These are phyloP conservation scores for Achaetomium macrosporum DNA, from an alignment of 2,329 filamentous ascomycete species.

Conservation along the genomic window DNA sequence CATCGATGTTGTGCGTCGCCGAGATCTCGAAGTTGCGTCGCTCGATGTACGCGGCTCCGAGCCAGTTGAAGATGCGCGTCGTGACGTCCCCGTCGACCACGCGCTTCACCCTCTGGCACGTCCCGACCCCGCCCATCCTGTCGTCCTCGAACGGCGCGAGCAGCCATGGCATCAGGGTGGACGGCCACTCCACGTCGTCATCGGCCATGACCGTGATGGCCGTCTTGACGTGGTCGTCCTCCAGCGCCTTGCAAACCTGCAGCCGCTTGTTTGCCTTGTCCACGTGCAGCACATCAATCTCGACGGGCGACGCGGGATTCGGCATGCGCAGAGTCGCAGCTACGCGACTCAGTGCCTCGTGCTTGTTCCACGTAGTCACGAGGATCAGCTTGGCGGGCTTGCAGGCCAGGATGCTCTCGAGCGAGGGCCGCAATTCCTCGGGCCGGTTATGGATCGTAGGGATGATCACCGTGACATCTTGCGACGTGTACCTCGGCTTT, in stretches of 20 bases:
- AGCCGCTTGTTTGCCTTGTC: slow-evolving; percentile 90
- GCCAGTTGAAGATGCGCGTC: slow-evolving; percentile 73
- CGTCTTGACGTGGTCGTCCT: slow-evolving; percentile 63
- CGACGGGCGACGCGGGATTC: slow-evolving; percentile 40
- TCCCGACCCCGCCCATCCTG: slow-evolving; percentile 82
- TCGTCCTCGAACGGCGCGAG: slow-evolving; percentile 84
- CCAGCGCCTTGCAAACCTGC: slow-evolving; percentile 87
- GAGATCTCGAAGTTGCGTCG: slow-evolving; percentile 95
- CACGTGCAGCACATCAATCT: slow-evolving; percentile 67
- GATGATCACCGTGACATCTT: slow-evolving; percentile 90
- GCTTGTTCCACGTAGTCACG: slow-evolving; percentile 79
- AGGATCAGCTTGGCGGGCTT: slow-evolving; percentile 69
- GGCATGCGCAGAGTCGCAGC: slow-evolving; percentile 47
- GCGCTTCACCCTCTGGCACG: slow-evolving; percentile 78
- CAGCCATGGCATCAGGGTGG: slow-evolving; percentile 82
- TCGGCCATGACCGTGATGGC: slow-evolving; percentile 88
- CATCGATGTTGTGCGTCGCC: slow-evolving; percentile 89
- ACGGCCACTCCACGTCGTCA: slow-evolving; percentile 91
- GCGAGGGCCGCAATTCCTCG: slow-evolving; percentile 73
- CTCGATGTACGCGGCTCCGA: slow-evolving; percentile 87
- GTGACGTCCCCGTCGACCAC: slow-evolving; percentile 56
- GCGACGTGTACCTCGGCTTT: slow-evolving; percentile 69
- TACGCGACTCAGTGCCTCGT: slow-evolving; percentile 61
- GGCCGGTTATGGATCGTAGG: slow-evolving; percentile 86
- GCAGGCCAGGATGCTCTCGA: slow-evolving; percentile 69